Base-by-base conservation (phyloP, 2,329 filamentous ascomycete genomes). In the Cercospora sp. region DNA sequence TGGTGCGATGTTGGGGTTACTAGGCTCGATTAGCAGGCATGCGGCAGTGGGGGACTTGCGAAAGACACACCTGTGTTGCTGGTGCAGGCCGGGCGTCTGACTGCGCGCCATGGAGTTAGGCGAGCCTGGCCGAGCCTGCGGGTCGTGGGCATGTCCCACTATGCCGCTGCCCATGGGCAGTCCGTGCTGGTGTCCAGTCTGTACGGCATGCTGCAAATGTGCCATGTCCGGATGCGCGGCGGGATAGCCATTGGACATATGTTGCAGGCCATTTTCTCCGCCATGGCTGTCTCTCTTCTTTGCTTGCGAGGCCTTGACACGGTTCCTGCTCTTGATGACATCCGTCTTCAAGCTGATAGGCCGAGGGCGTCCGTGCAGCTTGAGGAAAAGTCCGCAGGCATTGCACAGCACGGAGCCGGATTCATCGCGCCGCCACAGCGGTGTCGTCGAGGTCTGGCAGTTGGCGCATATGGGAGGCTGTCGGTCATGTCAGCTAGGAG, bases 261-360 rank as follows among this genome's bases (percentile, higher is more conserved):
- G 68, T 20, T 63, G 65, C 26, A 61, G 51, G 36, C 57, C 68
- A 45, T 67, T 61, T 51, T 66, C 66, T 18, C 70, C 71, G 63
- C 74, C 72, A 13, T 69, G 65, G 51, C 65, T 60, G 78, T 76
- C 74, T 53, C 74, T 68, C 82, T 77, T 83, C 89, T 96, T 97
- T 58, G 90, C 89, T 71, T 91, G 87, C 75, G 94, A 87, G 64
- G 93, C 95, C 85, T 98, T 98, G 75, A 98, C 94, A 72, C 95
- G 90, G 82, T 99, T 99, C 77, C 95, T 93, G 84, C 94, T 97
- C 85, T 99, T 99, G 84, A 99, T 99, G 74, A 98, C 94, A 84
- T 99, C 95, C 60, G 95, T 98, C 86, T 99, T 99, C 75, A 99
- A 87, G 75, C 92, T 97, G 79, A 97, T 97, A 74, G 95, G 95